These are phyloP conservation scores for Penicillium soppii DNA, from an alignment of 495 filamentous ascomycete genomes.

Conservation along the genomic window DNA sequence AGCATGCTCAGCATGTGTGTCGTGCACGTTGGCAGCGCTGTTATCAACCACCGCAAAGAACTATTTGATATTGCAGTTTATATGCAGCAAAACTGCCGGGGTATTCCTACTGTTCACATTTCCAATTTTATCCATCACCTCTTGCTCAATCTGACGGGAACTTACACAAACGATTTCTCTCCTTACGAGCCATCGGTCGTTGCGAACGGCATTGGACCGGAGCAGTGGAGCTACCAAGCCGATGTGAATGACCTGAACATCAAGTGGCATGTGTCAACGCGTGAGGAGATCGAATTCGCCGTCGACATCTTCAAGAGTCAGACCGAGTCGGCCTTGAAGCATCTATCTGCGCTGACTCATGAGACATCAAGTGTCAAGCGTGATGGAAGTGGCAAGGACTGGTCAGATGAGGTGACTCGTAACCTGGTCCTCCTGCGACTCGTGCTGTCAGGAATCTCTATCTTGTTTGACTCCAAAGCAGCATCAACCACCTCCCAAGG, in stretches of 20 bases:
- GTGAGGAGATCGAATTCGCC: conserved; percentile 81
- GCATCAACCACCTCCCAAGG: conserved; percentile 48
- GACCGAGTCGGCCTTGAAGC: conserved; percentile 61
- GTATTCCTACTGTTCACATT: conserved; percentile 90
- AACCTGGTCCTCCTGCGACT: conserved; percentile 85
- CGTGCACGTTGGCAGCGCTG: conserved; percentile 88
- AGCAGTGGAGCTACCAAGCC: conserved; percentile 75
- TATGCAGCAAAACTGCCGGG: conserved; percentile 93
- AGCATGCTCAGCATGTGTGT: conserved; percentile 98
- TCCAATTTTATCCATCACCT: conserved; percentile 98
- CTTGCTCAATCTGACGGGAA: conserved; percentile 93
- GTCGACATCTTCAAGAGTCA: conserved; percentile 84
- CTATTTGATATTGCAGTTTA: conserved; percentile 89
- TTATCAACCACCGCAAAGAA: conserved; percentile 82
- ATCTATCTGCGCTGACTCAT: conserved; percentile 72
- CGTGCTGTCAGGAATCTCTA: conserved; percentile 81
- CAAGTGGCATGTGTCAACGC: conserved; percentile 83
- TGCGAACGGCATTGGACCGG: conserved; percentile 55
- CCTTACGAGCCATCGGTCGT: conserved; percentile 73
- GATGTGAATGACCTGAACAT: conserved; percentile 74
- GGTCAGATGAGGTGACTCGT: conserved; percentile 93
- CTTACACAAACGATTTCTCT: conserved; percentile 84
- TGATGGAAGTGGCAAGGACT: conserved; percentile 94
- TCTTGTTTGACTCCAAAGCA: conserved; percentile 78
- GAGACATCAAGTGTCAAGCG: conserved; percentile 83